These are phyloP conservation scores for Metarhizium robertsii DNA, from an alignment of 2,329 filamentous ascomycete genomes.

Conservation along the genomic window DNA sequence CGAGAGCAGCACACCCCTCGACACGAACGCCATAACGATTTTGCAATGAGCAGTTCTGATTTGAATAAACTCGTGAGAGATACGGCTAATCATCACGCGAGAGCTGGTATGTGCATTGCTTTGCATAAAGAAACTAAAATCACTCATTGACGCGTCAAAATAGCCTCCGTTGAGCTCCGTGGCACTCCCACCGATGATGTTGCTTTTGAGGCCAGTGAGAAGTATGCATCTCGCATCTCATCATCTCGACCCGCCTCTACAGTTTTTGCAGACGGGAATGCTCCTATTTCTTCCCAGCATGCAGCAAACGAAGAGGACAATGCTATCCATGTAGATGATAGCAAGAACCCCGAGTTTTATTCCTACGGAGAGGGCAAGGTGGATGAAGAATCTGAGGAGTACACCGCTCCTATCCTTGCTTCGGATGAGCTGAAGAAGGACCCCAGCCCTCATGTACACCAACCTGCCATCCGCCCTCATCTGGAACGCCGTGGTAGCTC, in stretches of 20 bases:
- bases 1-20: conserved; percentile 58
- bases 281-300: conserved; percentile 15
- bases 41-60: conserved; percentile 80
- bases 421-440: conserved; percentile 78
- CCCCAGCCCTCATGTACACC: conserved; percentile 55
- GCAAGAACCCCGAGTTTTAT: conserved; percentile 27
- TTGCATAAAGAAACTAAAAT: conserved; percentile 8
- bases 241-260: conserved; percentile 49
- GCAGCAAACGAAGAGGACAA: conserved; percentile 41
- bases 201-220: conserved; percentile 77
- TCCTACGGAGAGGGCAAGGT: conserved; percentile 33
- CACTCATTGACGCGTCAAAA: conserved; percentile 10
- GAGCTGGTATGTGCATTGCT: conserved; percentile 18
- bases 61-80: conserved; percentile 81
- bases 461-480: conserved; percentile 73
- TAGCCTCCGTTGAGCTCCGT: conserved; percentile 54
- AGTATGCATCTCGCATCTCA: conserved; percentile 67
- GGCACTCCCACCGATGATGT: conserved; percentile 86
- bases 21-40: conserved; percentile 54
- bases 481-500: conserved; percentile 53
- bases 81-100: conserved; percentile 46
- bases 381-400: conserved; percentile 49
- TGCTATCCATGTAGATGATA: conserved; percentile 66
- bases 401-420: conserved; percentile 75
- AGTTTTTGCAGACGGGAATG: conserved; percentile 21